These are phyloP conservation scores for Viridothelium virens DNA, from an alignment of 495 filamentous ascomycete genomes.

Conservation along the genomic window DNA sequence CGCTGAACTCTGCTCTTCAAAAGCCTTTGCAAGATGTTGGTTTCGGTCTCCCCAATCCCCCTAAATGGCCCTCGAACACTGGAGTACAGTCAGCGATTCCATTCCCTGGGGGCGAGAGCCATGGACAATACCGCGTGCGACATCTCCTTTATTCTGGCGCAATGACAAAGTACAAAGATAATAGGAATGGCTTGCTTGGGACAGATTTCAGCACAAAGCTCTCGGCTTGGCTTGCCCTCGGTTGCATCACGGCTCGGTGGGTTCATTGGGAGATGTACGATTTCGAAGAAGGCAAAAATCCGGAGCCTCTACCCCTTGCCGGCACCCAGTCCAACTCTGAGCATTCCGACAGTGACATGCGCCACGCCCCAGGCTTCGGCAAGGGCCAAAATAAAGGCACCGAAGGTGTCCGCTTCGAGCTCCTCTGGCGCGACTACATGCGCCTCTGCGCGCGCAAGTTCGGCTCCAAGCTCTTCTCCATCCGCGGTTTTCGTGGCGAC, in stretches of 20 bases:
- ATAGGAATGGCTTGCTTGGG: slow-evolving; percentile 60
- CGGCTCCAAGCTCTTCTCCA: slow-evolving; percentile 48
- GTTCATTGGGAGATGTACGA: slow-evolving; percentile 52
- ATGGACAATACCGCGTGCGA: slow-evolving; percentile 46
- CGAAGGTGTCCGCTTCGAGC: slow-evolving; percentile 56
- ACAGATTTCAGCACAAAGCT: slow-evolving; percentile 62
- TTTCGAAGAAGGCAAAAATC: slow-evolving; percentile 50
- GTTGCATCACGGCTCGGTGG: slow-evolving; percentile 59
- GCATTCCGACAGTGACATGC: slow-evolving; percentile 15
- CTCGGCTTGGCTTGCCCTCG: slow-evolving; percentile 59
- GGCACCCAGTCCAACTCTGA: not conserved
- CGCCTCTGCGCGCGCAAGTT: slow-evolving; percentile 60
- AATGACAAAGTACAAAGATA: slow-evolving; percentile 54
- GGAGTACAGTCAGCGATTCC: slow-evolving; percentile 48
- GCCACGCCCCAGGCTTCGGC: slow-evolving; percentile 45
- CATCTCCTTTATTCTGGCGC: slow-evolving; percentile 51
- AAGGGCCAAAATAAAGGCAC: slow-evolving; percentile 64
- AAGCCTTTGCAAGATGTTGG: slow-evolving; percentile 38
- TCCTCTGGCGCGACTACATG: slow-evolving; percentile 74
- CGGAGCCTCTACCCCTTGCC: slow-evolving; percentile 9
- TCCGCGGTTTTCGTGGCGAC: slow-evolving; percentile 51
- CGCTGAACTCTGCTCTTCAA: slow-evolving; percentile 44
- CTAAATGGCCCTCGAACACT: slow-evolving; percentile 40
- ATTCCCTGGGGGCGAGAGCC: slow-evolving; percentile 57
- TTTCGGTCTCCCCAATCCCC: slow-evolving; percentile 36